Conservation (phyloP, 2,329 filamentous ascomycete genomes). For the Aspergillus novoparasiticus region DNA sequence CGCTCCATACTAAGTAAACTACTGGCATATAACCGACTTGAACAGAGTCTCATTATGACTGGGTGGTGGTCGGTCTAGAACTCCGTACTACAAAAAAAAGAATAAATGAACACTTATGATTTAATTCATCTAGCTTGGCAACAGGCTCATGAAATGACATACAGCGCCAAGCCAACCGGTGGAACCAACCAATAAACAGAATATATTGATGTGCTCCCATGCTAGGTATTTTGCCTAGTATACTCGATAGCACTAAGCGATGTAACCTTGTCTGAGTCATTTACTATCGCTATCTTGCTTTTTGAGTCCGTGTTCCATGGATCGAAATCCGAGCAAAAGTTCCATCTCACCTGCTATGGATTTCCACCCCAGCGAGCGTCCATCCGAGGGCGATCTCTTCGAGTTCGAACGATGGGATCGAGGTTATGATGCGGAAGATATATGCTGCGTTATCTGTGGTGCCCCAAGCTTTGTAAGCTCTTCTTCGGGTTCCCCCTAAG, state of each 20-base stretch:
- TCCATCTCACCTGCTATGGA: background rate
- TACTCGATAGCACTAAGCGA: background rate
- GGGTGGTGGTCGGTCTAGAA: too few relatives aligned
- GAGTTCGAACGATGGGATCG: background rate
- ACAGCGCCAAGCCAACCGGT: background rate
- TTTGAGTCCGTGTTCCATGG: background rate
- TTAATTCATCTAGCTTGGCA: background rate
- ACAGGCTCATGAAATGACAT: background rate
- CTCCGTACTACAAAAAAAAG: too few relatives aligned
- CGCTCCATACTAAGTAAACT: too few relatives aligned
- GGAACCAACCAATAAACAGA: background rate
- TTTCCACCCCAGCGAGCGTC: background rate
- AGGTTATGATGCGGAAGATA: background rate
- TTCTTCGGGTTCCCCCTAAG: background rate
- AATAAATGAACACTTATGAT: too few relatives aligned
- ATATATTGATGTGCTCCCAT: background rate
- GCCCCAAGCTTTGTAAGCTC: background rate
- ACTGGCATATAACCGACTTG: too few relatives aligned
- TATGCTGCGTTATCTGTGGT: background rate
- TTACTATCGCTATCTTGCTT: background rate
- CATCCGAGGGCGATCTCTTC: background rate
- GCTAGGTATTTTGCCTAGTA: background rate
- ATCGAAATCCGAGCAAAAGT: background rate
- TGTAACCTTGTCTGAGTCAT: conserved; percentile 1
- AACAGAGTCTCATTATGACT: too few relatives aligned